Evolutionary conservation across 768 basidiomycete species (phyloP).

Genomic region (Boletus tomentosulus): DNA sequence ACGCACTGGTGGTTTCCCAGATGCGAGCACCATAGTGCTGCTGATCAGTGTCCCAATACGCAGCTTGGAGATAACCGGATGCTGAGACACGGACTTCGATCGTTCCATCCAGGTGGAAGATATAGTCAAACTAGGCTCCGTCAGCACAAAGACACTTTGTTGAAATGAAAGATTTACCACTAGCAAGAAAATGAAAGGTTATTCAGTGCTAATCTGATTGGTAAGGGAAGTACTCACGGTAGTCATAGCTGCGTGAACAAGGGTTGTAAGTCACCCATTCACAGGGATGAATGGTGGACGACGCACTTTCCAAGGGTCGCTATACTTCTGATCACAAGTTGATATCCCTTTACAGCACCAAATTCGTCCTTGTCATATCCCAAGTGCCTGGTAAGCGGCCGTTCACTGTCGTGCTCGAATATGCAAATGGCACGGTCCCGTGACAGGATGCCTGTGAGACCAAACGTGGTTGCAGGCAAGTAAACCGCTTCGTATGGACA

Average conservation of each 20-base stretch:
- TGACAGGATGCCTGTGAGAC: constrained; percentile 39
- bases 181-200: constrained; percentile 3
- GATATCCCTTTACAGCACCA: constrained; percentile 58
- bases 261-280: background rate
- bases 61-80: constrained; percentile 66
- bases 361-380: constrained; percentile 53
- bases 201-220: background rate
- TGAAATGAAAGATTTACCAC: constrained; percentile 25
- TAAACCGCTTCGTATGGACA: constrained; percentile 59
- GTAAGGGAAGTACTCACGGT: constrained; percentile 35
- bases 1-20: constrained; percentile 51
- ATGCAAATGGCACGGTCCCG: constrained; percentile 58
- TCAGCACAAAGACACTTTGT: constrained; percentile 2
- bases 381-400: constrained; percentile 54
- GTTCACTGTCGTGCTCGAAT: constrained; percentile 58
- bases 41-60: constrained; percentile 51
- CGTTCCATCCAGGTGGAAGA: constrained; percentile 62
- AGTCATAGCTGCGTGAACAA: constrained; percentile 46
- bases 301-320: constrained; percentile 63
- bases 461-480: constrained; percentile 54
- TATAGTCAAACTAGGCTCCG: constrained; percentile 54
- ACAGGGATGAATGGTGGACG: background rate
- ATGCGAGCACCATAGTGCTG: constrained; percentile 52
- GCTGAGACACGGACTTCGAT: constrained; percentile 66
- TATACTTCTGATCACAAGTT: constrained; percentile 52